Evolutionary conservation across 108 stramenopile genomes (phyloP).

Genomic region (Chaetoceros tenuissimus): DNA sequence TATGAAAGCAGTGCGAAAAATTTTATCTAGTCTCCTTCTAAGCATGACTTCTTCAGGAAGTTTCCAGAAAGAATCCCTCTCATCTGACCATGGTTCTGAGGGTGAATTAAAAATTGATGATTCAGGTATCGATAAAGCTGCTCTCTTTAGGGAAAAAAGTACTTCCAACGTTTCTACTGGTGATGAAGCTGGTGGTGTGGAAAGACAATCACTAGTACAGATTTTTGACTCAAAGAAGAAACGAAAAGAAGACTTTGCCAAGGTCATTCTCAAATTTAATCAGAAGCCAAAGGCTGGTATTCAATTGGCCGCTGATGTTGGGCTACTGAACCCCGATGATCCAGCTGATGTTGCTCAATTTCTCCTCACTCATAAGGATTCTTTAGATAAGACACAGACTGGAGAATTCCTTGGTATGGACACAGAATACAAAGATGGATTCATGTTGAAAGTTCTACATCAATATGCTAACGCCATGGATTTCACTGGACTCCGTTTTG

Average conservation of each 20-base stretch:
- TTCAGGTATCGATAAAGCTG: neutral
- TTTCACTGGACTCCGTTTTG: slow-evolving; percentile 84
- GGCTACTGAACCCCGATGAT: slow-evolving; percentile 70
- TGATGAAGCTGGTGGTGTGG: neutral
- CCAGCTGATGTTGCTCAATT: slow-evolving; percentile 84
- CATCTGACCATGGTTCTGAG: too few relatives aligned
- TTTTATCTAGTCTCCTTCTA: slow-evolving; percentile 75
- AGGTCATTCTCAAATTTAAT: slow-evolving; percentile 92
- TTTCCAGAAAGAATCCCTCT: neutral
- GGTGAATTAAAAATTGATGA: too few relatives aligned
- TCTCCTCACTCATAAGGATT: slow-evolving; percentile 78
- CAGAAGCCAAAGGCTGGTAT: slow-evolving; percentile 91
- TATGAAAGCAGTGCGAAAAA: slow-evolving; percentile 74
- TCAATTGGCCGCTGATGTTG: slow-evolving; percentile 72
- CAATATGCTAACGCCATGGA: slow-evolving; percentile 86
- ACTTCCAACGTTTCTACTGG: neutral
- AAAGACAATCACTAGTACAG: slow-evolving; percentile 57
- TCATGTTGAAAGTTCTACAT: slow-evolving; percentile 84
- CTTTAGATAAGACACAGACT: slow-evolving; percentile 93
- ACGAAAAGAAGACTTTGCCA: slow-evolving; percentile 78
- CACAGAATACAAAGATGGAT: slow-evolving; percentile 85
- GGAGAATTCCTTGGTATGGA: slow-evolving; percentile 96
- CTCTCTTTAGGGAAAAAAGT: neutral
- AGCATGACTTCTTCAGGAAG: slow-evolving; percentile 37
- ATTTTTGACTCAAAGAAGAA: slow-evolving; percentile 90